Base-by-base conservation (phyloP, 805 yeast genomes). In the Kodamaea hsintzibuensis region DNA sequence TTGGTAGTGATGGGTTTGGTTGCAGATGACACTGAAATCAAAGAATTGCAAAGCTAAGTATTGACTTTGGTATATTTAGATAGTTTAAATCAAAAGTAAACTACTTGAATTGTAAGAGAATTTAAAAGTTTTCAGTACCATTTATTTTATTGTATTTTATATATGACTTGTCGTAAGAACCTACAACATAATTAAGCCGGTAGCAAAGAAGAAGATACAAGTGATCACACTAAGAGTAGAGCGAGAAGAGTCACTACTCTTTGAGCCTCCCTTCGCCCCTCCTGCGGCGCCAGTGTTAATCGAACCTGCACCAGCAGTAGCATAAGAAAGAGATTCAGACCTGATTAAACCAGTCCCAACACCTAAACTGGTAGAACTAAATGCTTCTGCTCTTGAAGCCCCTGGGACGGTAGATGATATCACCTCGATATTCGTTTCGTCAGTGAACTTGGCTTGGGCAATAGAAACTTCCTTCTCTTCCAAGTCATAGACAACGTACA, bases 1-100 rank as follows among this genome's bases (percentile, higher is more conserved):
- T 81, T 93, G 72, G 95, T 93, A 62, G 98, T 92, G 47, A 91
- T 93, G 96, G 99, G 99, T 7, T 81, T 93, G 59, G 90, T 89
- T 55, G 97, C 98, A 5, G 89, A 89, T 60, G 95, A 90, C 62
- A 86, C 85, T 53, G 97, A 90, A 68, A 92, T 92, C 65, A 82
- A 86, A 42, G 97, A 91, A 73, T 77, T 92, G 58, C 62, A 62
- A 51, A 57, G 52, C 35, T 67, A 57, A 50, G 16, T 42, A 14
- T 9, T n/a, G 39, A 25, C 51, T 48, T 30, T 25, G n/a, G 48
- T 45, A 42, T 30, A 47, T 13, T n/a, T 40, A 44, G 19, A 40
- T 16, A 17, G 19, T 16, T 39, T 14, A 39, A 40, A 40, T 17
- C 44, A 16, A 42, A 42, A 47, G 37, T 1, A 2, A 42, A 22